Evolutionary conservation across 1,284 basidiomycete species (phyloP), one percentile per base, ranked within the genome.

Genomic region (Abortiporus biennis): DNA sequence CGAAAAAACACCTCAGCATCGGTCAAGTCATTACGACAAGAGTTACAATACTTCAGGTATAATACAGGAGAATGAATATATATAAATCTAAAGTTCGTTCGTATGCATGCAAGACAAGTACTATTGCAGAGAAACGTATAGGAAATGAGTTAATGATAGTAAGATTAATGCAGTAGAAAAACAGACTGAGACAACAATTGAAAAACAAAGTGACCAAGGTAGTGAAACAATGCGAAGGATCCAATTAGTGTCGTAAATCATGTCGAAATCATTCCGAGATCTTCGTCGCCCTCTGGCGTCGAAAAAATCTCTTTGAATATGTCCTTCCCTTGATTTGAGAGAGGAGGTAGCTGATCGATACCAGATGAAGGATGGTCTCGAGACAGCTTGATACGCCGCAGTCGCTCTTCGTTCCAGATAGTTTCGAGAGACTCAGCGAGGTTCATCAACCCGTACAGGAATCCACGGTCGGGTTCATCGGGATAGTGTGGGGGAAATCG

Each of bases 401-500:
- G 69, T 36, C 87, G 78, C 62, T 94, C 90, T 46, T 85, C 76
- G 46, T 86, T 82, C 85, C 90, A 96, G 23, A 94, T 89, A 43
- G 71, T 74, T 57, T 85, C 83, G 52, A 97, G 63, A 23, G 84
- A 70, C 54, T 73, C 74, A 29, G 81, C 76, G 29, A 99, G 67
- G 56, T 78, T 92, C 69, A 85, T 85, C 57, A 99, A 66, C 1
- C 95, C 95, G 58, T 87, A 92, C 30, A 98, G 65, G 66, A 98
- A 99, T 6, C 95, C 95, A 42, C 90, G 81, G 62, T 99, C 95
- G 6, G 96, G 90, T 57, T 87, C 77, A 23, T 86, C 79, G 3
- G 85, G 82, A 52, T 90, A 88, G 57, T 91, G 89, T 1, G 96
- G 96, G 3, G 94, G 94, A 65, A 96, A 98, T 35, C 89, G 76